These are phyloP conservation scores for Ustilago cynodontis DNA, from an alignment of 1,284 basidiomycete species.

Conservation along the genomic window DNA sequence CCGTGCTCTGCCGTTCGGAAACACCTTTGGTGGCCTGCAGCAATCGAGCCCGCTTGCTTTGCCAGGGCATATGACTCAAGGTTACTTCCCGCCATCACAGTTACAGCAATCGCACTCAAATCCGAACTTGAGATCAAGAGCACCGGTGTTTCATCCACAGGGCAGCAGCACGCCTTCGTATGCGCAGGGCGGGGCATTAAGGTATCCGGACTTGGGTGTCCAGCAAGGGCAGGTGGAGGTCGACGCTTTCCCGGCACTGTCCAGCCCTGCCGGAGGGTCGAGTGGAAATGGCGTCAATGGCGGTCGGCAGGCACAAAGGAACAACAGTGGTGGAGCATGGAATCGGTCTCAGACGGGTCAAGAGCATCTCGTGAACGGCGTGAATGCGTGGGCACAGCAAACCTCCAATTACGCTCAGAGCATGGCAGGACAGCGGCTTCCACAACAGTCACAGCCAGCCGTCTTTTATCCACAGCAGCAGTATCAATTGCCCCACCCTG, in stretches of 20 bases:
- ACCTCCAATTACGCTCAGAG: slow-evolving; percentile 17
- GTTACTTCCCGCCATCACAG: slow-evolving; percentile 24
- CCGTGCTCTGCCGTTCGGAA: slow-evolving; percentile 21
- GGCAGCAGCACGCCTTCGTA: slow-evolving; percentile 32
- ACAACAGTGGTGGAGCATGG: slow-evolving; percentile 8
- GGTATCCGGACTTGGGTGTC: slow-evolving; percentile 20
- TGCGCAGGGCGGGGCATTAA: slow-evolving; percentile 19
- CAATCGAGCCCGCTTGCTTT: slow-evolving; percentile 35
- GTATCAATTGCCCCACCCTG: slow-evolving; percentile 2
- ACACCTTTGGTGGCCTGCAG: slow-evolving; percentile 9
- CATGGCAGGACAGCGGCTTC: slow-evolving; percentile 7
- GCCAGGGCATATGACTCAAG: slow-evolving; percentile 9
- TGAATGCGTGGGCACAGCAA: slow-evolving; percentile 42
- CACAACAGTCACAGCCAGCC: slow-evolving; percentile 15
- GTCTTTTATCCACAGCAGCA: slow-evolving; percentile 5
- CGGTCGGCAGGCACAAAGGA: not conserved
- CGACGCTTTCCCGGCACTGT: slow-evolving; percentile 35
- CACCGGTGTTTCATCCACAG: slow-evolving; percentile 38
- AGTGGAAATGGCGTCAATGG: not conserved
- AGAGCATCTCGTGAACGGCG: slow-evolving; percentile 25
- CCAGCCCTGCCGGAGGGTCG: not conserved
- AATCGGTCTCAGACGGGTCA: slow-evolving; percentile 18
- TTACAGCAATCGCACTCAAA: slow-evolving; percentile 46
- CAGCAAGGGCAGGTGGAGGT: not conserved
- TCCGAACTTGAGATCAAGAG: slow-evolving; percentile 39